Conservation (phyloP, 2,329 filamentous ascomycete genomes). For the Zasmidium cellare region DNA sequence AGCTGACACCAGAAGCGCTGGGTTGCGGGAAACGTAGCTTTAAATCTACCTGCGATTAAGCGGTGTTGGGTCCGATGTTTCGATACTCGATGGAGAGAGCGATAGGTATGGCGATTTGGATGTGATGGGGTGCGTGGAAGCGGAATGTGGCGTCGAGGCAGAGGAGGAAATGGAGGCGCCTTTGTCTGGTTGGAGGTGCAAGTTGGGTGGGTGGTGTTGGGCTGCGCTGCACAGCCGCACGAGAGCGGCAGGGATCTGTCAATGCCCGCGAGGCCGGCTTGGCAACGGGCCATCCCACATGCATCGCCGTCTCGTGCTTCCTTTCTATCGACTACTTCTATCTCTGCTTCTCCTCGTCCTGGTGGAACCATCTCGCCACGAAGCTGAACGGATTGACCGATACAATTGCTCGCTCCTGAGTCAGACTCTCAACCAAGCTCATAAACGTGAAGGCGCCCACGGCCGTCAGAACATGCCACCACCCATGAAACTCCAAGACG, state of each 20-base stretch:
- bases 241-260: not conserved
- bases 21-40: not conserved
- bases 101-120: not conserved
- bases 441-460: not conserved
- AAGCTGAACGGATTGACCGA: not conserved
- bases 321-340: not conserved
- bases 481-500: not conserved
- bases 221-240: not conserved
- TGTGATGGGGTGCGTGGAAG: not conserved
- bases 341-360: not conserved
- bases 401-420: not conserved
- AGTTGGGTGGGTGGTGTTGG: not conserved
- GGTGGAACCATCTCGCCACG: not conserved
- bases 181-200: not conserved
- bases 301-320: not conserved
- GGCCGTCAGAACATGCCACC: not conserved
- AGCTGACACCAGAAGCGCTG: conserved; percentile 2
- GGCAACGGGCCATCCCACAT: not conserved
- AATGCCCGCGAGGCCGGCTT: not conserved
- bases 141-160: not conserved
- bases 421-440: not conserved
- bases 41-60: not conserved
- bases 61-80: not conserved
- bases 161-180: not conserved
- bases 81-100: not conserved